Base-by-base conservation (phyloP, 345 rosid genomes). In the Heritiera littoralis region DNA sequence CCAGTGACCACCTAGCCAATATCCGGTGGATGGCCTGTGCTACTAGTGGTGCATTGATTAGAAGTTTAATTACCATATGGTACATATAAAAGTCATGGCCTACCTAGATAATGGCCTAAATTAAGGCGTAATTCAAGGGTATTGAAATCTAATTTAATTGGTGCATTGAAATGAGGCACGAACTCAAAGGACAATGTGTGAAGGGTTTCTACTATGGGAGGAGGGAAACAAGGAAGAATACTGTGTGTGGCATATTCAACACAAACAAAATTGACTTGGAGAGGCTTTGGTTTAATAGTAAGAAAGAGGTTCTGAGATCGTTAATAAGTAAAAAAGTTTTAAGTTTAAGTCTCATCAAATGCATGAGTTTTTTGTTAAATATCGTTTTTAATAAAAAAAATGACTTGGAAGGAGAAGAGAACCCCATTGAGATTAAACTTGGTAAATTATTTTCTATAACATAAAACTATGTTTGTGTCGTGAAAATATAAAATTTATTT, bases 51-150 rank as follows among this genome's bases (percentile, higher is more conserved):
- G 35, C 28, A 71, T 49, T 35, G 28, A 15, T 17, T 35, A 72
- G 11, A 72, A 32, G 76, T 72, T 72, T 32, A 72, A 35, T 54
- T 54, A 30, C 20, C 54, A 13, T 11, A 54, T n/a, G 65, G 51
- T n/a, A 38, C 77, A 73, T 17, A 9, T 35, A 51, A 72, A 76
- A 76, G 80, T 68, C 83, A 51, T 56, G 20, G 46, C 73, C 73
- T 52, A 78, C 74, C 67, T 73, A 81, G 54, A 80, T 69, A 76
- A 75, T 80, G 79, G 74, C 90, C 80, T 56, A 83, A 85, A 85
- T 86, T 74, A 83, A 86, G 93, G 92, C 91, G 87, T 83, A 89
- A 92, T 81, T 88, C 71, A 74, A 81, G 93, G 85, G 78, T 83
- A 68, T 69, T 80, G 83, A 84, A 79, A 55, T 66, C 52, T 65